Evolutionary conservation across 2,329 filamentous ascomycete genomes (phyloP), one percentile per base, ranked within the genome.

Genomic region (Fusarium redolens): DNA sequence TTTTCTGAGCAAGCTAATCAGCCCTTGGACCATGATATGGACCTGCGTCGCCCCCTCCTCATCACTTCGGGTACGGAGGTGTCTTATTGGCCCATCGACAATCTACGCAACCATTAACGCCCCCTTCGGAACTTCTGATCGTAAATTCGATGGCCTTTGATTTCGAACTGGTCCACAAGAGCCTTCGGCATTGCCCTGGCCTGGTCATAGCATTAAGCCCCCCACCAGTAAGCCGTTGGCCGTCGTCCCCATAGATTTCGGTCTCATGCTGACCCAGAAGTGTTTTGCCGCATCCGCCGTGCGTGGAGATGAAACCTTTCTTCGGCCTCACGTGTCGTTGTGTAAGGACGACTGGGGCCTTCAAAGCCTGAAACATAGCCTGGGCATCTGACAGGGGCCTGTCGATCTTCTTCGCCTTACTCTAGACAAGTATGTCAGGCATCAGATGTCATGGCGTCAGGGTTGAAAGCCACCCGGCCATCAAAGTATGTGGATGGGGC

Each of bases 61-160:
- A 73, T 71, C 71, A 64, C 70, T 78, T 78, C 79, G 79, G 77
- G 77, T 80, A 79, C 31, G 70, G 74, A 50, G 50, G 51, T 18
- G 62, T 76, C 68, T 73, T 61, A 80, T 80, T 80, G 79, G 79
- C 63, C 66, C 67, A 37, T 65, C 51, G 41, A 51, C 56, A 67
- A 66, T 58, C 63, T 71, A 69, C 69, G 70, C 68, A 74, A 71
- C 71, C 61, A 71, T 48, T 64, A 69, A 56, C 72, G 58, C 61
- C 65, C 61, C 61, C 64, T 52, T 71, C 67, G 71, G 71, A 66
- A 68, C 67, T 73, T 72, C 69, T 74, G 67, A 61, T 74, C 67
- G 47, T 54, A 50, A 73, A 62, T 59, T 71, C 55, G 71, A 73
- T 70, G 45, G 61, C 58, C 66, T 57, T 73, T 61, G 55, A 68